Evolutionary conservation across 2,329 filamentous ascomycete genomes (phyloP).

Genomic region (Waltergamsia citrina): DNA sequence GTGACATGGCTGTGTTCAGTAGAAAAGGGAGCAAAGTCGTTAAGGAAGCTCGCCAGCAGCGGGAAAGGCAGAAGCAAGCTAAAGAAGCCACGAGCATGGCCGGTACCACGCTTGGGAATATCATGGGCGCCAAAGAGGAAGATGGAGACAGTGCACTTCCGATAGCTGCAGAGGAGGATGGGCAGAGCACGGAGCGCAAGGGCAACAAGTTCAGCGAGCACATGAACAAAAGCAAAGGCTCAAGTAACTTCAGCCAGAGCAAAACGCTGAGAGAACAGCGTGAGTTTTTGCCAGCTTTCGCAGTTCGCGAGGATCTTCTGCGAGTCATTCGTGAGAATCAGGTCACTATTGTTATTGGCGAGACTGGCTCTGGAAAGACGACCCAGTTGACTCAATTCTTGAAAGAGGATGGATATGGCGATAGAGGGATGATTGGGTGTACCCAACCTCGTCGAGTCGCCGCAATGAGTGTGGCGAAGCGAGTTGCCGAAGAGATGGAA

Average conservation of each 20-base stretch:
- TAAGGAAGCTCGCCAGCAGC: slow-evolving; percentile 80
- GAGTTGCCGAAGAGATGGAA: slow-evolving; percentile 97
- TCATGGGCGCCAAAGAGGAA: slow-evolving; percentile 92
- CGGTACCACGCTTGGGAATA: slow-evolving; percentile 83
- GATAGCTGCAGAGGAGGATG: slow-evolving; percentile 60
- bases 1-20: slow-evolving; percentile 98
- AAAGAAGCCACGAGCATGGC: slow-evolving; percentile 91
- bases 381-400: slow-evolving; percentile 96
- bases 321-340: slow-evolving; percentile 94
- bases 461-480: slow-evolving; percentile 97
- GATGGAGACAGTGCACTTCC: slow-evolving; percentile 84
- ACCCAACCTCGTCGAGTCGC: slow-evolving; percentile 94
- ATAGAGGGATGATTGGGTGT: slow-evolving; percentile 83
- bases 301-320: slow-evolving; percentile 85
- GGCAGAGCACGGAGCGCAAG: slow-evolving; percentile 29
- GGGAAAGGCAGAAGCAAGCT: slow-evolving; percentile 87
- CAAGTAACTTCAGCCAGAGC: slow-evolving; percentile 86
- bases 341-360: slow-evolving; percentile 91
- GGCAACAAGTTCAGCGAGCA: slow-evolving; percentile 78
- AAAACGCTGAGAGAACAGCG: slow-evolving; percentile 86
- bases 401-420: slow-evolving; percentile 88
- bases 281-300: slow-evolving; percentile 90
- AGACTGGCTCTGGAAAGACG: slow-evolving; percentile 96
- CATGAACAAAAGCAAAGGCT: slow-evolving; percentile 71
- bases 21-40: slow-evolving; percentile 91